phyloP scores from a whole-genome alignment of 768 basidiomycete genomes.

The Mycena floridula region DNA sequence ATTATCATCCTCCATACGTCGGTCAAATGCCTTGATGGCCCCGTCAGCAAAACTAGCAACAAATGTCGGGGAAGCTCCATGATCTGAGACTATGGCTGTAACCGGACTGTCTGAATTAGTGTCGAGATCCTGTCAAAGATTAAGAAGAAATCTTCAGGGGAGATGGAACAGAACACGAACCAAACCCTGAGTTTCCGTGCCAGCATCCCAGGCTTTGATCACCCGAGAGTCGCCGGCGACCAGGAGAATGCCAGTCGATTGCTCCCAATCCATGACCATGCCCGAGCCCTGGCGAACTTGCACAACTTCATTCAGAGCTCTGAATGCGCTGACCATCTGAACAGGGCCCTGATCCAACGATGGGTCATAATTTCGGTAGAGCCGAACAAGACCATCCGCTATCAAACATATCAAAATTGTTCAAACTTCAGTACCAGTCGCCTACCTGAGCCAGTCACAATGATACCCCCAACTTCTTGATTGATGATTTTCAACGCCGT shows the following conservation, averaged over 20 bases:
- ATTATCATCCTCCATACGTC: constrained; percentile 77
- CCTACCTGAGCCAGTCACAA: constrained; percentile 82
- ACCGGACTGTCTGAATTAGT: constrained; percentile 89
- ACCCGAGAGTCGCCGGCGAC: constrained; percentile 87
- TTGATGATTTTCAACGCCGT: constrained; percentile 92
- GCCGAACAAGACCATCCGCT: constrained; percentile 90
- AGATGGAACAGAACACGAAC: constrained; percentile 38
- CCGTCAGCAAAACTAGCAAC: constrained; percentile 93
- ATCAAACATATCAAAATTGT: constrained; percentile 5
- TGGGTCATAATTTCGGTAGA: constrained; percentile 90
- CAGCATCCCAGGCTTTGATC: constrained; percentile 93
- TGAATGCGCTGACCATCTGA: constrained; percentile 92
- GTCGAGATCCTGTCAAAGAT: constrained; percentile 64
- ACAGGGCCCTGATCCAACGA: constrained; percentile 63
- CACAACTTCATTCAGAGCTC: constrained; percentile 75
- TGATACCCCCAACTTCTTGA: constrained; percentile 88
- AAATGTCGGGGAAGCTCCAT: constrained; percentile 71
- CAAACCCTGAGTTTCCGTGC: constrained; percentile 72
- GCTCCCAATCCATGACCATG: constrained; percentile 90
- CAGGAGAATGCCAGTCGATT: constrained; percentile 77
- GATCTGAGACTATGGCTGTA: constrained; percentile 77
- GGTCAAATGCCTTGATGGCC: constrained; percentile 83
- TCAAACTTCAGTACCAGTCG: too few relatives aligned
- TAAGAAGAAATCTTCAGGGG: neutral
- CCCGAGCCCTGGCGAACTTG: constrained; percentile 75